Evolutionary conservation across 2,329 filamentous ascomycete genomes (phyloP).

Genomic region (Mycosphaerella sp.): DNA sequence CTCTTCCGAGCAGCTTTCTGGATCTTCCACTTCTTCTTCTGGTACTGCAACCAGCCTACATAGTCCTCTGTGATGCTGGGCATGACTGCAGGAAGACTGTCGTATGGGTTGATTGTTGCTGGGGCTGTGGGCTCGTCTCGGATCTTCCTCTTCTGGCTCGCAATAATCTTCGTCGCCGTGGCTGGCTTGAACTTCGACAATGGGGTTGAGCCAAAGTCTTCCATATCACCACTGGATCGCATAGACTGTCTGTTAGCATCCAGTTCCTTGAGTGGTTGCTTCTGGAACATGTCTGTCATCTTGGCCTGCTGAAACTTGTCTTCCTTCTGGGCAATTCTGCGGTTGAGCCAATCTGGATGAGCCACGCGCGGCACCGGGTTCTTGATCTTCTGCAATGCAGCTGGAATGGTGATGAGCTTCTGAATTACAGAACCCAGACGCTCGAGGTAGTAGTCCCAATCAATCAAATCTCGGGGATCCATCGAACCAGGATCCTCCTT

Average conservation of each 20-base stretch:
- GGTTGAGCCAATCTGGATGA: constrained; percentile 95
- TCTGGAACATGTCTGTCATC: constrained; percentile 84
- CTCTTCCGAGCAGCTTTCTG: constrained; percentile 85
- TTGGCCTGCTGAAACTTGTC: constrained; percentile 99
- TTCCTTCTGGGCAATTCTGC: constrained; percentile 88
- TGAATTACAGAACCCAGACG: constrained; percentile 95
- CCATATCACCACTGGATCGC: constrained; percentile 49
- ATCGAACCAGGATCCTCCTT: constrained; percentile 88
- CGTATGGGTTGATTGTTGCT: constrained; percentile 69
- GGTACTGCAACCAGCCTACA: constrained; percentile 78
- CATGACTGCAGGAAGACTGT: constrained; percentile 74
- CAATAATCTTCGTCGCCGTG: constrained; percentile 30
- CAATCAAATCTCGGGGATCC: constrained; percentile 81
- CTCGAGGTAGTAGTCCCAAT: constrained; percentile 97
- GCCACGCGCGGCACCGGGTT: constrained; percentile 91
- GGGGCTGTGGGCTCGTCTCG: constrained; percentile 40
- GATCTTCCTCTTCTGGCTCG: constrained; percentile 45
- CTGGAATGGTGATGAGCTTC: constrained; percentile 97
- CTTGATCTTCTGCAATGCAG: constrained; percentile 85
- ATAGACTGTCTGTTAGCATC: constrained; percentile 56
- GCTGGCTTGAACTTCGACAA: constrained; percentile 44
- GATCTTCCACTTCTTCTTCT: constrained; percentile 98
- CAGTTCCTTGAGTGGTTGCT: constrained; percentile 67
- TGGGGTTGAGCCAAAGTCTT: constrained; percentile 41
- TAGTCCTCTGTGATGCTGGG: constrained; percentile 84